Conservation (phyloP, 495 filamentous ascomycete species). For the Penicillium simplicissimum region DNA sequence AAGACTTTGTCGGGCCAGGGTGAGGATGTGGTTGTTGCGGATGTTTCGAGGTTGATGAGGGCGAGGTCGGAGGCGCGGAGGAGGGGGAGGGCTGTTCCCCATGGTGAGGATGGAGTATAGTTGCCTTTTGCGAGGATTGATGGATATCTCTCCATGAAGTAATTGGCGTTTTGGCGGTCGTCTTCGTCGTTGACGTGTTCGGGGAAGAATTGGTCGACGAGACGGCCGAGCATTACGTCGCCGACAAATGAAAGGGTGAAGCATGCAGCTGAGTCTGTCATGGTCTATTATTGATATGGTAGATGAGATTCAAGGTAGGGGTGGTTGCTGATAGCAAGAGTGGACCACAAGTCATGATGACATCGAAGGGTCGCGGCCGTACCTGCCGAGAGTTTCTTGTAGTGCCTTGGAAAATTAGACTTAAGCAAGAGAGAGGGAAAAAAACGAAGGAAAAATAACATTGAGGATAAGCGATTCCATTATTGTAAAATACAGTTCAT, state of each 20-base stretch:
- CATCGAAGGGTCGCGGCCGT: slow-evolving; percentile 14
- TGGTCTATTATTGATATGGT: not conserved
- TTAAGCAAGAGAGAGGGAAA: not conserved
- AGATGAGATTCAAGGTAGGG: not conserved
- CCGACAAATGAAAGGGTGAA: slow-evolving; percentile 40
- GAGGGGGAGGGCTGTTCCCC: slow-evolving; percentile 37
- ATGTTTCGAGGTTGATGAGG: slow-evolving; percentile 48
- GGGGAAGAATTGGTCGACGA: slow-evolving; percentile 45
- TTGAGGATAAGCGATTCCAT: slow-evolving; percentile 11
- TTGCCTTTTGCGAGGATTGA: slow-evolving; percentile 13
- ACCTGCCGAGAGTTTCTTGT: not conserved
- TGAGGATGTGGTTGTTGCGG: slow-evolving; percentile 31
- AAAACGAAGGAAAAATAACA: not conserved
- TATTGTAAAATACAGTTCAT: slow-evolving; percentile 28
- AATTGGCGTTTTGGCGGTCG: slow-evolving; percentile 21
- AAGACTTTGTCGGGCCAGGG: slow-evolving; percentile 45
- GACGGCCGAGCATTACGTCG: slow-evolving; percentile 49
- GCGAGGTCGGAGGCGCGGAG: slow-evolving; percentile 33
- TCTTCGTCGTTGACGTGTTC: slow-evolving; percentile 29
- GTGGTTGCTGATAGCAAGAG: not conserved
- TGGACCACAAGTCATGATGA: slow-evolving; percentile 26
- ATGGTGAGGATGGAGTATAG: slow-evolving; percentile 34
- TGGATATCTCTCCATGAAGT: slow-evolving; percentile 20
- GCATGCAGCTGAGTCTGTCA: slow-evolving; percentile 7
- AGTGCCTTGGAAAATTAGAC: not conserved